Evolutionary conservation across 2,329 filamentous ascomycete genomes (phyloP).

Genomic region (Herpomyces periplanetae): DNA sequence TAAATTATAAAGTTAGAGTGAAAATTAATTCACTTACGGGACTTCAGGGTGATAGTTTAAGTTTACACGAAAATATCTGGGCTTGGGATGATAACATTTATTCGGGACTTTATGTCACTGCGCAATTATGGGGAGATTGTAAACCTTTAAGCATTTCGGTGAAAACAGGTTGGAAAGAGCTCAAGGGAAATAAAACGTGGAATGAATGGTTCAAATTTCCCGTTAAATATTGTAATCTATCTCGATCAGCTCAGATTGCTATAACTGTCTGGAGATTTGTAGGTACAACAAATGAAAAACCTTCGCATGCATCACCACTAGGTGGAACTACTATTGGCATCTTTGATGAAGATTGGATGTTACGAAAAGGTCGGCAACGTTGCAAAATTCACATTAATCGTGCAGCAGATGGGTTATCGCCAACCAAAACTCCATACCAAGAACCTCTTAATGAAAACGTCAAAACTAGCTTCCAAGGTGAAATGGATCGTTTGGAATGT

Average conservation of each 20-base stretch:
- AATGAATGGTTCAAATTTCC: slow-evolving; percentile 84
- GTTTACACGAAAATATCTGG: slow-evolving; percentile 3
- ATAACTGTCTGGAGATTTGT: slow-evolving; percentile 88
- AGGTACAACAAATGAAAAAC: slow-evolving; percentile 26
- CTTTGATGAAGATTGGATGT: slow-evolving; percentile 68
- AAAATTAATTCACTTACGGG: slow-evolving; percentile 8
- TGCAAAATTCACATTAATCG: slow-evolving; percentile 48
- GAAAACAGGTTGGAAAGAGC: slow-evolving; percentile 69
- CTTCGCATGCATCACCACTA: slow-evolving; percentile 49
- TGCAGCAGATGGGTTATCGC: slow-evolving; percentile 45
- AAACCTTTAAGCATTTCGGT: slow-evolving; percentile 71
- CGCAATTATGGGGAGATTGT: slow-evolving; percentile 75
- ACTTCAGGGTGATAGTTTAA: slow-evolving; percentile 1
- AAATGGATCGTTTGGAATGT: slow-evolving; percentile 55
- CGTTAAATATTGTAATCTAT: slow-evolving; percentile 41
- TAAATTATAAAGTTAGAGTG: slow-evolving; percentile 26
- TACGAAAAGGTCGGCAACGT: slow-evolving; percentile 70
- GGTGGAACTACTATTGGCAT: slow-evolving; percentile 64
- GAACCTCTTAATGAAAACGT: slow-evolving; percentile 8
- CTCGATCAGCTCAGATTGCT: slow-evolving; percentile 41
- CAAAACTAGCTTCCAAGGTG: slow-evolving; percentile 9
- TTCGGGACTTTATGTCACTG: slow-evolving; percentile 71
- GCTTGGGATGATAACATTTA: slow-evolving; percentile 14
- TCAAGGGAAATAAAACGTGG: slow-evolving; percentile 36
- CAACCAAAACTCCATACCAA: slow-evolving; percentile 34